Conservation (phyloP, 169 alveolate genomes). For the Cryptosporidium xiaoi region DNA sequence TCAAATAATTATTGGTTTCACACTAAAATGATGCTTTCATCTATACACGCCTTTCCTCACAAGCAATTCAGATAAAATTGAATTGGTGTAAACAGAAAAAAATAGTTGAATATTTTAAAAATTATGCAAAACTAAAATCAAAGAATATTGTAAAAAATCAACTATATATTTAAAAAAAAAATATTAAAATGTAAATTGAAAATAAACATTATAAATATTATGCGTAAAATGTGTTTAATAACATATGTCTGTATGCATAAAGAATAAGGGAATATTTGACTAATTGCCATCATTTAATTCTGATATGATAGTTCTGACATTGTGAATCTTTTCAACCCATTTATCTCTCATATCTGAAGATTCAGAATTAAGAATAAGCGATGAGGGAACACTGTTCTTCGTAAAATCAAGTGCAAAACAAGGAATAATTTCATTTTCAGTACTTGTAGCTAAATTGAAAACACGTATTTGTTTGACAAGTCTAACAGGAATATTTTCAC, state of each 20-base stretch:
- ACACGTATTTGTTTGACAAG: conserved; percentile 71
- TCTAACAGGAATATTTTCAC: conserved; percentile 62
- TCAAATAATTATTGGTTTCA: too few relatives aligned
- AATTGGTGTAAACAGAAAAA: too few relatives aligned
- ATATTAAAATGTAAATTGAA: too few relatives aligned
- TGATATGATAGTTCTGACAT: conserved; percentile 59
- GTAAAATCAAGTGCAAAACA: conserved; percentile 69
- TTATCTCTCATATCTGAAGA: conserved; percentile 64
- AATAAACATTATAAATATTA: too few relatives aligned
- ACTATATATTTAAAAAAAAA: too few relatives aligned
- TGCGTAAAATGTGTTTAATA: background rate
- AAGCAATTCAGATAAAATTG: too few relatives aligned
- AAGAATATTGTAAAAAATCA: too few relatives aligned
- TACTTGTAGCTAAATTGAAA: conserved; percentile 46
- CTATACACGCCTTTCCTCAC: too few relatives aligned
- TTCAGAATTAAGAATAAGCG: conserved; percentile 52
- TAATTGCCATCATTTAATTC: background rate
- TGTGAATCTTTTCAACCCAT: conserved; percentile 70
- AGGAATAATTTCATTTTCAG: conserved; percentile 56
- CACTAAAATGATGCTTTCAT: too few relatives aligned
- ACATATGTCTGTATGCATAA: background rate
- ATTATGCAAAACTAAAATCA: too few relatives aligned
- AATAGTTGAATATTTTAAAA: too few relatives aligned
- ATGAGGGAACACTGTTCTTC: conserved; percentile 46
- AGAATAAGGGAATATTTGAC: background rate